Percentiles rank a stretch among this genome's conserved stretches.
phyloP scores from a whole-genome alignment of 2,329 filamentous ascomycete genomes.

The Pseudocercospora fuligena region DNA sequence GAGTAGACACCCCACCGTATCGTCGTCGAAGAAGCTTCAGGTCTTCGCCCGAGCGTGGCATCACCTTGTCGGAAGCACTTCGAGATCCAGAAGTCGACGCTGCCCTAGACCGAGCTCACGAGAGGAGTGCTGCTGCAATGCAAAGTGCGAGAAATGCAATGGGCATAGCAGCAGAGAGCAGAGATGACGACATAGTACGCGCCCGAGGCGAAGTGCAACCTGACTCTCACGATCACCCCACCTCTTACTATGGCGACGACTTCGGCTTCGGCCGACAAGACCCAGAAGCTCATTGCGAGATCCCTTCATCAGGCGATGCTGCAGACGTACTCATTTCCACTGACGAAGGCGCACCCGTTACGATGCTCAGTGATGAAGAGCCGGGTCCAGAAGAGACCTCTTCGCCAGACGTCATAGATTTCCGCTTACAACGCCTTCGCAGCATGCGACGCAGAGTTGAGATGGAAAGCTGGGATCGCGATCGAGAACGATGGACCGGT shows the following conservation, averaged over 20 bases:
- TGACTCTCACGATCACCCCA: constrained; percentile 22
- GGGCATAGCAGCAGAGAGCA: constrained; percentile 1
- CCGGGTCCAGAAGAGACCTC: constrained; percentile 39
- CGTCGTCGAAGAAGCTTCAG: constrained; percentile 29
- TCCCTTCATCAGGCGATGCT: constrained; percentile 27
- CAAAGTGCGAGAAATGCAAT: constrained; percentile 21
- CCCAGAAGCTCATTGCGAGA: constrained; percentile 35
- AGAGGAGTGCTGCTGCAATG: neutral
- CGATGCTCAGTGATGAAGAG: constrained; percentile 38
- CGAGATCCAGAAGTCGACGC: constrained; percentile 37
- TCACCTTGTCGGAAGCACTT: constrained; percentile 39
- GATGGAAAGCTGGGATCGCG: constrained; percentile 33
- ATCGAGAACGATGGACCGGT: constrained; percentile 25
- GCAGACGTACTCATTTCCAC: constrained; percentile 20
- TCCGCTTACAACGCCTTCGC: constrained; percentile 36
- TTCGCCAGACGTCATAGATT: constrained; percentile 41
- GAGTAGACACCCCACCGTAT: constrained; percentile 35
- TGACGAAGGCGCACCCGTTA: constrained; percentile 32
- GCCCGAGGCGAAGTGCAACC: neutral
- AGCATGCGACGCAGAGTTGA: constrained; percentile 37
- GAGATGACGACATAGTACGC: neutral
- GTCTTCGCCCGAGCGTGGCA: constrained; percentile 34
- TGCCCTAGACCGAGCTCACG: constrained; percentile 17
- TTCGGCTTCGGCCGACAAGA: constrained; percentile 31
- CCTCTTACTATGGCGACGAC: constrained; percentile 29